Percentiles rank a stretch among this genome's conserved stretches.
phyloP scores from a whole-genome alignment of 805 yeast genomes.

The Starmerella cellae region DNA sequence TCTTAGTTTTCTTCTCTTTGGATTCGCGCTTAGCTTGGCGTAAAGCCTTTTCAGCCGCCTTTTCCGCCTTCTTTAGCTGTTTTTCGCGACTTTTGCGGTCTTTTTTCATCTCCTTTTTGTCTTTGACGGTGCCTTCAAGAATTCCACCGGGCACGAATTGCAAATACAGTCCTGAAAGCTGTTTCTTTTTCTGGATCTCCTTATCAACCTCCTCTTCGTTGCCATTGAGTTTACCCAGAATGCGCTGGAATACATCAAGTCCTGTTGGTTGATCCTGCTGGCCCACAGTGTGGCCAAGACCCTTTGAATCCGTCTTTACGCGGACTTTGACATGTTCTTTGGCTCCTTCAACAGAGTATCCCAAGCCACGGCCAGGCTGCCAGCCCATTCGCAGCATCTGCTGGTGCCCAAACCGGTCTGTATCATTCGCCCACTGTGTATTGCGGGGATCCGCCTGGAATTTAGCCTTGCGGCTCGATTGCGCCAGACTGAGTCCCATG shows the following conservation, averaged over 20 bases:
- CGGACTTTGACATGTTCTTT: constrained; percentile 59
- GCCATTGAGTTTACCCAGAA: constrained; percentile 81
- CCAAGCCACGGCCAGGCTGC: constrained; percentile 85
- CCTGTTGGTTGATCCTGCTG: constrained; percentile 69
- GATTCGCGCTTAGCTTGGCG: background rate
- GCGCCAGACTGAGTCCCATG: constrained; percentile 35
- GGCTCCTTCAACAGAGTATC: constrained; percentile 40
- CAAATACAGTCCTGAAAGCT: constrained; percentile 60
- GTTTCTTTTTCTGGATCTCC: constrained; percentile 51
- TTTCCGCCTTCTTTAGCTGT: constrained; percentile 11
- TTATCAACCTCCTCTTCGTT: constrained; percentile 42
- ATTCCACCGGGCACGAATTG: constrained; percentile 77
- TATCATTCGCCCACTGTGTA: constrained; percentile 79
- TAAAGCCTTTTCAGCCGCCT: constrained; percentile 3
- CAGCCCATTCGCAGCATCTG: constrained; percentile 76
- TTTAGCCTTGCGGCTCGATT: constrained; percentile 62
- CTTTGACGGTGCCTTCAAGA: constrained; percentile 28
- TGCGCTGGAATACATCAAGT: constrained; percentile 80
- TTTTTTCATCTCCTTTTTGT: constrained; percentile 23
- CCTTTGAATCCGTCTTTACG: constrained; percentile 68
- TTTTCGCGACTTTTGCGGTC: constrained; percentile 22
- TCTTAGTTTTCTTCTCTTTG: constrained; percentile 1
- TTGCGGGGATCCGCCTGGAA: constrained; percentile 90
- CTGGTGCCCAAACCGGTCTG: constrained; percentile 66
- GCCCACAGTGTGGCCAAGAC: constrained; percentile 75